These are phyloP conservation scores for Ascochyta koolunga DNA, from an alignment of 2,329 filamentous ascomycete genomes.

Conservation along the genomic window DNA sequence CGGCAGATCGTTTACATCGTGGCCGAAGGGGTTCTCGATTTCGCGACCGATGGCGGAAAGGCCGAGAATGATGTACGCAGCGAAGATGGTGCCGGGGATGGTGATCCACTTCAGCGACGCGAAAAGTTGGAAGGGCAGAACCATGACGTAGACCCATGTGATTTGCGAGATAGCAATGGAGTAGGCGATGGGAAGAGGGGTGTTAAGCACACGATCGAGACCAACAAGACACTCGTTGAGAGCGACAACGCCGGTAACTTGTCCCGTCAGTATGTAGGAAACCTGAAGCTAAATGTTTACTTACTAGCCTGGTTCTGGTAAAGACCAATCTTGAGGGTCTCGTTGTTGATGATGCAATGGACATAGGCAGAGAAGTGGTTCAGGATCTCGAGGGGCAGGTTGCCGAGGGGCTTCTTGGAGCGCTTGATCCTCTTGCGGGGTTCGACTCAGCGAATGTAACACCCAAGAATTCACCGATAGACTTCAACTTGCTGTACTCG, in stretches of 20 bases:
- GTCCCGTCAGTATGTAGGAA: neutral
- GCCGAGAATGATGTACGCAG: constrained; percentile 83
- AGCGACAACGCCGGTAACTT: constrained; percentile 64
- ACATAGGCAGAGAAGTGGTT: constrained; percentile 72
- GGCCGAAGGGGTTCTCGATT: constrained; percentile 84
- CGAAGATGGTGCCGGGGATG: constrained; percentile 75
- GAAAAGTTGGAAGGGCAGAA: constrained; percentile 82
- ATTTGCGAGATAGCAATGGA: constrained; percentile 85
- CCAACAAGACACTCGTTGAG: constrained; percentile 76
- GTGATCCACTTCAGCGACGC: constrained; percentile 70
- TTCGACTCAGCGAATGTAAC: constrained; percentile 78
- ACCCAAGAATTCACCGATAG: constrained; percentile 73
- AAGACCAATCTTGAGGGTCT: constrained; percentile 62
- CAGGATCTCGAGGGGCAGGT: constrained; percentile 82
- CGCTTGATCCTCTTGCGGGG: constrained; percentile 76
- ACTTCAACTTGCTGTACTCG: constrained; percentile 58
- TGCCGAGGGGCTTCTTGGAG: constrained; percentile 74
- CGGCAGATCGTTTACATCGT: constrained; percentile 76
- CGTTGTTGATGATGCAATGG: constrained; percentile 64
- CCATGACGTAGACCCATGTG: constrained; percentile 81
- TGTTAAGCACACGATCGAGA: constrained; percentile 79
- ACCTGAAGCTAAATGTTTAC: neutral
- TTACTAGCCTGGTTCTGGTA: constrained; percentile 63
- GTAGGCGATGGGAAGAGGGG: constrained; percentile 82
- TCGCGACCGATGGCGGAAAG: constrained; percentile 78